Base-by-base conservation (phyloP, 768 basidiomycete species). In the Boletus rufocinnamomeus region DNA sequence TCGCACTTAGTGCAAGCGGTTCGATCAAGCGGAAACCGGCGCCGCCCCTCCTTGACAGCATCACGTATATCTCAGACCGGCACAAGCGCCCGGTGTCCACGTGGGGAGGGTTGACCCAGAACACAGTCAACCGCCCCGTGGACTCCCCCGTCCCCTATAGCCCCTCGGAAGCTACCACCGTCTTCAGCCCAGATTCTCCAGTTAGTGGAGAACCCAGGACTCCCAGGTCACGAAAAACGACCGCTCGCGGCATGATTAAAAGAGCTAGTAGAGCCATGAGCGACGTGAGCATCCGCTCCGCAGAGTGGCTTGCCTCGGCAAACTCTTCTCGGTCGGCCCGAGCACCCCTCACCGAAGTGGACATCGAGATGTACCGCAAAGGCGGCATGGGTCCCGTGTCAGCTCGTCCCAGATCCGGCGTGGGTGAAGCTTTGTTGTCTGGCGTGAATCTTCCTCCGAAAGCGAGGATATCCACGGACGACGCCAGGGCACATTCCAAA, bases 11-110 rank as follows among this genome's bases (percentile, higher is more conserved):
- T 32, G 11, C 66, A 2, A 72, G 60, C 19, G 49, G 56, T 21
- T 72, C 63, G n/a, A 69, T 72, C 59, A 72, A 65, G 38, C 64
- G 66, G 25, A 72, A 74, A 56, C 72, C 72, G 0, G 69, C 63
- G 6, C 71, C 72, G 6, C 69, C 72, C 3, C 66, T 65, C 52
- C 61, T 74, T 14, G 61, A 60, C 14, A 54, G 55, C 35, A 54
- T 70, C 9, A 7, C 55, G 14, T 52, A 56, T 9, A 35, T 58
- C 48, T 52, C 63, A 23, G 52, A 60, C 4, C 47, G 27, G 14
- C 44, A 23, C 28, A 59, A 43, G 35, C 62, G 60, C 28, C 47
- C 37, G 2, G 14, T 4, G 21, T 72, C 63, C 9, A 58, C 69
- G 2, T 74, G 69, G 69, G 66, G 60, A 56, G 72, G 66, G 27